phyloP scores from a whole-genome alignment of 345 rosid species.

The Crucihimalaya himalaica region DNA sequence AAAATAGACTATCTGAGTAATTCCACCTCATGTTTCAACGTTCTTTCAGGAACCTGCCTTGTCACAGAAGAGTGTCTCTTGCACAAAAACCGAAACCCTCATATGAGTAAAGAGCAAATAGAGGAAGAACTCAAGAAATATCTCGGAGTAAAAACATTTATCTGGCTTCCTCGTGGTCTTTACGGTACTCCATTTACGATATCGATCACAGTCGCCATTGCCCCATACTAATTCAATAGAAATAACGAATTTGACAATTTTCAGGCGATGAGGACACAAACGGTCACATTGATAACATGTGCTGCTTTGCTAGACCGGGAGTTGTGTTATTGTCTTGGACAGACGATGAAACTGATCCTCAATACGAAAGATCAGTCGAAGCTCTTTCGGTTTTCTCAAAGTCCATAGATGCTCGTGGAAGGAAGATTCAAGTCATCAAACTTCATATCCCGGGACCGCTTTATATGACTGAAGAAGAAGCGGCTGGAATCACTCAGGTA shows the following conservation, averaged over 20 bases:
- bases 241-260: not conserved
- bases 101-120: slow-evolving; percentile 71
- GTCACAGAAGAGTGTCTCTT: slow-evolving; percentile 94
- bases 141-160: slow-evolving; percentile 67
- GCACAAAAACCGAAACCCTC: slow-evolving; percentile 81
- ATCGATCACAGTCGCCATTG: not conserved
- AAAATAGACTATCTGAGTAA: not conserved
- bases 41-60: slow-evolving; percentile 76
- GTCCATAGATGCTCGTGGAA: slow-evolving; percentile 69
- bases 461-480: slow-evolving; percentile 82
- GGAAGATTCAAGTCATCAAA: slow-evolving; percentile 70
- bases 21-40: not conserved
- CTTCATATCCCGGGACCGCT: slow-evolving; percentile 88
- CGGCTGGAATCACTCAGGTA: slow-evolving; percentile 69
- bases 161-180: slow-evolving; percentile 90
- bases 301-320: slow-evolving; percentile 91
- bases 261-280: slow-evolving; percentile 99
- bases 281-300: slow-evolving; percentile 95
- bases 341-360: slow-evolving; percentile 70
- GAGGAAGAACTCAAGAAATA: slow-evolving; percentile 74
- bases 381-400: slow-evolving; percentile 64
- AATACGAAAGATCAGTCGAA: slow-evolving; percentile 66
- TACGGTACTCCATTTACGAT: slow-evolving; percentile 49
- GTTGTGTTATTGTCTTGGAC: slow-evolving; percentile 86
- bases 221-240: not conserved